Conservation (phyloP, 805 yeast species). For the Candida ortonii region DNA sequence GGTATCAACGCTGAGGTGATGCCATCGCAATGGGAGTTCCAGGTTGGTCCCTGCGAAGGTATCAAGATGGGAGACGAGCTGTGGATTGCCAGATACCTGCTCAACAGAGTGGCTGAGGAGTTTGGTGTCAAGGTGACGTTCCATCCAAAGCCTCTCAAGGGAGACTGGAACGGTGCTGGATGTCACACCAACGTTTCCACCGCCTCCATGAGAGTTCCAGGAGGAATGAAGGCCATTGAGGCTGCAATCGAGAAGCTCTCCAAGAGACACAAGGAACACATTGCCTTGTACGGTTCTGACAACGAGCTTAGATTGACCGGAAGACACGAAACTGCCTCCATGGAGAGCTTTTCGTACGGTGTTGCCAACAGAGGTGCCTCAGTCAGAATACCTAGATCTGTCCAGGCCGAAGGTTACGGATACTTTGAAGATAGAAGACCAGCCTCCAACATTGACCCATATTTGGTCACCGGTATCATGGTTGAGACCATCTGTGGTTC, state of each 20-base stretch:
- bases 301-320: conserved; percentile 96
- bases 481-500: conserved; percentile 95
- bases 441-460: conserved; percentile 98
- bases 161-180: conserved; percentile 99
- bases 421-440: conserved; percentile 99
- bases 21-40: conserved; percentile 99
- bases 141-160: conserved; percentile 99
- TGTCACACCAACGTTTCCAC: conserved; percentile 99
- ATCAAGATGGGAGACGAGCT: conserved; percentile 96
- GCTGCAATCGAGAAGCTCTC: conserved; percentile 90
- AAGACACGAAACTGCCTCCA: conserved; percentile 96
- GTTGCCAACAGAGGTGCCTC: conserved; percentile 99
- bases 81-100: conserved; percentile 92
- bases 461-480: conserved; percentile 97
- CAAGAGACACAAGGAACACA: conserved; percentile 95
- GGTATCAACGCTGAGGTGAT: conserved; percentile 99
- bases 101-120: conserved; percentile 96
- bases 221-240: conserved; percentile 95
- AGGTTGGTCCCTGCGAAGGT: conserved; percentile 97
- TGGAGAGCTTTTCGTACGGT: conserved; percentile 89
- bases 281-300: conserved; percentile 91
- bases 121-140: conserved; percentile 97
- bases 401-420: conserved; percentile 96
- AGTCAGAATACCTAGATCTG: conserved; percentile 97
- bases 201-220: conserved; percentile 82